Evolutionary conservation across 2,329 filamentous ascomycete genomes (phyloP).

Genomic region (Ophiocordyceps camponoti-floridani): DNA sequence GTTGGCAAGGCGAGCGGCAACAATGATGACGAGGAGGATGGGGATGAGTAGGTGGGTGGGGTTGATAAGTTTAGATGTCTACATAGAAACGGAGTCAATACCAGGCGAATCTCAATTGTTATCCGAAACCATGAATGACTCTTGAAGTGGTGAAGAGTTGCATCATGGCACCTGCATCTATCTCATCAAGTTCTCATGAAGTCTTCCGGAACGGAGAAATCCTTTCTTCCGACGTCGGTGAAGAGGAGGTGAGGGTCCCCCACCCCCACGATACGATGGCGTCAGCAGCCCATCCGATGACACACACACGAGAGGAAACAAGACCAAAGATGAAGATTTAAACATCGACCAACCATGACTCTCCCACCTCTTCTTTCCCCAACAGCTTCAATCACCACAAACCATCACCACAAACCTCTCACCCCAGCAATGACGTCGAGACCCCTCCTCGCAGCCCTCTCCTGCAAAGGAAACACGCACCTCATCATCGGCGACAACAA

Average conservation of each 20-base stretch:
- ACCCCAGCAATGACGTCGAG: not conserved
- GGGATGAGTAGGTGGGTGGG: not conserved
- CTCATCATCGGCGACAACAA: conserved; percentile 78
- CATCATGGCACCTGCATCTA: no score
- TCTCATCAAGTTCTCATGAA: no score
- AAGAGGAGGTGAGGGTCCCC: conserved; percentile 3
- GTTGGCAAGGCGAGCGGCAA: not conserved
- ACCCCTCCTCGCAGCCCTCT: conserved; percentile 50
- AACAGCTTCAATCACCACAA: no score
- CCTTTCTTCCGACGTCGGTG: not conserved
- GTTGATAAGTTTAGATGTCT: no score
- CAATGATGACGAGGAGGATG: conserved; percentile 2
- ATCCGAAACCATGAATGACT: no score
- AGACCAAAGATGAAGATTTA: not conserved
- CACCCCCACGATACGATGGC: conserved; percentile 10
- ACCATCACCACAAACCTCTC: no score
- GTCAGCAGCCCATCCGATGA: conserved; percentile 11
- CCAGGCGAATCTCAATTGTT: no score
- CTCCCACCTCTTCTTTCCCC: not conserved
- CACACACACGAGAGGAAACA: not conserved
- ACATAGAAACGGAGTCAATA: not conserved
- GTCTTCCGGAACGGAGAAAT: not conserved
- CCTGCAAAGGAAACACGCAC: conserved; percentile 56
- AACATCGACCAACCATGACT: not conserved
- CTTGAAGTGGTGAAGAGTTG: no score